Conservation (phyloP, 495 filamentous ascomycete genomes). For the Terfezia claveryi region DNA sequence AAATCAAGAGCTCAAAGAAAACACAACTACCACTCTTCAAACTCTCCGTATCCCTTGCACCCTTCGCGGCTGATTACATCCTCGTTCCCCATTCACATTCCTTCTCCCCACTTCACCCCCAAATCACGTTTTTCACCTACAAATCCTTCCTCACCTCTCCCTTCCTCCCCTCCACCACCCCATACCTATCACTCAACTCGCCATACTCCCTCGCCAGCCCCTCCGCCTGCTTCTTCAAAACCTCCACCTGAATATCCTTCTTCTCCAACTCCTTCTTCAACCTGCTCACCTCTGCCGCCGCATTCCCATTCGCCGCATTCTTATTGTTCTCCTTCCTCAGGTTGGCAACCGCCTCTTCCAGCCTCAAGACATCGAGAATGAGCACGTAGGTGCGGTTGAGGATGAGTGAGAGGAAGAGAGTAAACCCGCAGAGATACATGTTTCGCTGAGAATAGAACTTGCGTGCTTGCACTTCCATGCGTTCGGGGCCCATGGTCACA, state of each 20-base stretch:
- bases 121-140: slow-evolving; percentile 4
- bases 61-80: too few relatives aligned
- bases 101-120: not conserved
- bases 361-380: slow-evolving; percentile 82
- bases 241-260: slow-evolving; percentile 54
- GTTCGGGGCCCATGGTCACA: slow-evolving; percentile 64
- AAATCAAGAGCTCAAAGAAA: too few relatives aligned
- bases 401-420: slow-evolving; percentile 92
- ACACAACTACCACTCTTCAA: too few relatives aligned
- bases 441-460: slow-evolving; percentile 99
- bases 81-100: not conserved
- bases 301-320: slow-evolving; percentile 39
- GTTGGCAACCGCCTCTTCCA: slow-evolving; percentile 78
- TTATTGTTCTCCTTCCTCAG: slow-evolving; percentile 65
- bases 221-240: slow-evolving; percentile 65
- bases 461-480: slow-evolving; percentile 93
- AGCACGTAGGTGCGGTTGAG: slow-evolving; percentile 97
- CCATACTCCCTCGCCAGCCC: slow-evolving; percentile 63
- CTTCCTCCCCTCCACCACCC: slow-evolving; percentile 27
- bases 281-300: slow-evolving; percentile 24
- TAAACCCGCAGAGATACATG: slow-evolving; percentile 99
- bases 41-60: too few relatives aligned
- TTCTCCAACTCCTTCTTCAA: slow-evolving; percentile 47
- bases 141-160: slow-evolving; percentile 20
- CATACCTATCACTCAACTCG: slow-evolving; percentile 57